Evolutionary conservation across 2,329 filamentous ascomycete species (phyloP).

Genomic region (Neofusicoccum sp.): DNA sequence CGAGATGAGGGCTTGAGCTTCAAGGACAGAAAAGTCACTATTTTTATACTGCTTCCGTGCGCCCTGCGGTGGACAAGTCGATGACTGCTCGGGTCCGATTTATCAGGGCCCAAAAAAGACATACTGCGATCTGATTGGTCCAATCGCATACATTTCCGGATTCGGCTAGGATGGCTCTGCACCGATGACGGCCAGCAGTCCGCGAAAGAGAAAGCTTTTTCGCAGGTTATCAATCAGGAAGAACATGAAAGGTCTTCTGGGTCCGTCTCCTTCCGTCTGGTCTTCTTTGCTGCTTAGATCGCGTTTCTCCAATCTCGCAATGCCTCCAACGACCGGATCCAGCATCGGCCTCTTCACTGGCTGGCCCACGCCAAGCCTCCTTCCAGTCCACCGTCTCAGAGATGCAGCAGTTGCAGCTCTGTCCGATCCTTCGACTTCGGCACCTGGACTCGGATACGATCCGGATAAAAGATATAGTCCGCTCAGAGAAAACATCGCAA

Average conservation of each 20-base stretch:
- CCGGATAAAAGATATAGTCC: conserved; percentile 74
- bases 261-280: too few species aligned
- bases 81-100: too few species aligned
- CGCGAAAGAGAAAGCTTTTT: too few species aligned
- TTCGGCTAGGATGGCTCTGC: not conserved
- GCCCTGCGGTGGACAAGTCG: not conserved
- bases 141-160: not conserved
- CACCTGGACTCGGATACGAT: conserved; percentile 73
- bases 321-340: not conserved
- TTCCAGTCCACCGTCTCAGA: conserved; percentile 66
- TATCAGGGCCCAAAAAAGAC: not conserved
- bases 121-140: not conserved
- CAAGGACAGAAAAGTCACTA: not conserved
- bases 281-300: not conserved
- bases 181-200: not conserved
- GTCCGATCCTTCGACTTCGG: conserved; percentile 59
- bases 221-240: too few species aligned
- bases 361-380: conserved; percentile 66
- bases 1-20: not conserved
- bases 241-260: too few species aligned
- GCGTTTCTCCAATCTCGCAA: not conserved
- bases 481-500: conserved; percentile 68
- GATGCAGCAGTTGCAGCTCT: conserved; percentile 64
- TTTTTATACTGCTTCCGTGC: not conserved
- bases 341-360: conserved; percentile 69